Evolutionary conservation across 2,329 filamentous ascomycete species (phyloP), one percentile per base, ranked within the genome.

Genomic region (Blastomyces parvus): DNA sequence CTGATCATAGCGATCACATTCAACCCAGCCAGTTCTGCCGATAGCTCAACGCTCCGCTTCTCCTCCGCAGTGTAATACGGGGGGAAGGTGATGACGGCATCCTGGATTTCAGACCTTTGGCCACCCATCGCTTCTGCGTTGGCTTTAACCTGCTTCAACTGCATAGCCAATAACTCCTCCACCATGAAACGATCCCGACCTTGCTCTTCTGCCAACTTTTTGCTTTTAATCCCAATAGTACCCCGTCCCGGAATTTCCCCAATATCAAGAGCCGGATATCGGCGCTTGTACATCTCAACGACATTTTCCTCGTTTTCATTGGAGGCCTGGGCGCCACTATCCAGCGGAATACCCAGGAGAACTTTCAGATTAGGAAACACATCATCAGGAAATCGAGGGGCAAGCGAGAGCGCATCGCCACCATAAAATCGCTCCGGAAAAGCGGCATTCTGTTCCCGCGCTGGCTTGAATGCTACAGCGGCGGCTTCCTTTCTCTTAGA

Each of bases 141-240:
- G 74, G 86, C 86, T 74, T 88, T 89, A 69, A 97, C 86, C 76
- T 90, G 94, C 80, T 95, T 90, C 68, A 99, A 82, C 78, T 97
- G 87, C 94, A 99, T 99, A 59, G 92, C 92, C 73, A 99, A 78
- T 68, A 99, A 82, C 79, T 99, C 94, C 79, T 99, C 94, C 0
- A 97, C 88, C 70, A 89, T 84, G 72, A 86, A 88, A 19, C 80
- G 76, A 64, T 81, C 78, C 68, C 83, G 81, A 59, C 85, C 86
- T 66, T 89, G 86, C 67, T 87, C 84, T 46, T 84, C 80, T 13
- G 81, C 78, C 13, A 91, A 76, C 79, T 83, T 83, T 71, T 82
- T 82, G 79, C 91, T 96, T 78, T 88, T 88, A 78, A 99, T 89
- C n/a, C 87, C 85, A 62, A 88, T 87, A 0, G 91, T 94, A 36